Evolutionary conservation across 2,329 filamentous ascomycete genomes (phyloP).

Genomic region (Lasiodiplodia citricola): DNA sequence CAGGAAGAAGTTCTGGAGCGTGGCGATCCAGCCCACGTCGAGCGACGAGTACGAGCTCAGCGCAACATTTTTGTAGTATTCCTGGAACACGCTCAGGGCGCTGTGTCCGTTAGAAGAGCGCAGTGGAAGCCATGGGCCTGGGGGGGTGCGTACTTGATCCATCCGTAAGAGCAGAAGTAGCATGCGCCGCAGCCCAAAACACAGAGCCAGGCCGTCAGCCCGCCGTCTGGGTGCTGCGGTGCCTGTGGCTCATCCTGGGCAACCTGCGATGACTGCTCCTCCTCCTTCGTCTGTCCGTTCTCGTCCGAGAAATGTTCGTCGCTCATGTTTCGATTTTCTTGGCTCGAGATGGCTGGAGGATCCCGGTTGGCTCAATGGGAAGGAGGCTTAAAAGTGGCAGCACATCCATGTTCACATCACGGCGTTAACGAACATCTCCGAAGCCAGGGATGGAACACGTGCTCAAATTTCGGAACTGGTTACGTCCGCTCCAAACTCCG

Average conservation of each 20-base stretch:
- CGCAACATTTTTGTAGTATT: slow-evolving; percentile 52
- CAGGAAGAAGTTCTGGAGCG: slow-evolving; percentile 54
- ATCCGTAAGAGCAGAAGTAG: neutral
- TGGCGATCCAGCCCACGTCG: slow-evolving; percentile 55
- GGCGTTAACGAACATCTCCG: neutral
- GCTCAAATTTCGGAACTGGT: neutral
- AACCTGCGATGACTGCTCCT: neutral
- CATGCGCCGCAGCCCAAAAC: slow-evolving; percentile 41
- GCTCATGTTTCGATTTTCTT: neutral
- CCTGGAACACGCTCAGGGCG: slow-evolving; percentile 52
- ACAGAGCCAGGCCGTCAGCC: slow-evolving; percentile 44
- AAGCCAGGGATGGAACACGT: neutral
- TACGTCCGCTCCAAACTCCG: neutral
- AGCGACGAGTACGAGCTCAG: slow-evolving; percentile 45
- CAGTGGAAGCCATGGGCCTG: neutral
- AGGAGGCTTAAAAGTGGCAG: neutral
- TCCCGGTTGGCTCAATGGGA: neutral
- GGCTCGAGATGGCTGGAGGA: no score
- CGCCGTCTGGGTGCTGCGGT: neutral
- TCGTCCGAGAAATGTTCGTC: neutral
- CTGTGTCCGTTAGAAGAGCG: slow-evolving; percentile 32
- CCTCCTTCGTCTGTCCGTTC: neutral
- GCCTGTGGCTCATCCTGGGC: neutral
- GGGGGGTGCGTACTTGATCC: neutral
- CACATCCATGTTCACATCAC: neutral